Conservation (phyloP, 2,329 filamentous ascomycete genomes). For the Alternaria sp. region DNA sequence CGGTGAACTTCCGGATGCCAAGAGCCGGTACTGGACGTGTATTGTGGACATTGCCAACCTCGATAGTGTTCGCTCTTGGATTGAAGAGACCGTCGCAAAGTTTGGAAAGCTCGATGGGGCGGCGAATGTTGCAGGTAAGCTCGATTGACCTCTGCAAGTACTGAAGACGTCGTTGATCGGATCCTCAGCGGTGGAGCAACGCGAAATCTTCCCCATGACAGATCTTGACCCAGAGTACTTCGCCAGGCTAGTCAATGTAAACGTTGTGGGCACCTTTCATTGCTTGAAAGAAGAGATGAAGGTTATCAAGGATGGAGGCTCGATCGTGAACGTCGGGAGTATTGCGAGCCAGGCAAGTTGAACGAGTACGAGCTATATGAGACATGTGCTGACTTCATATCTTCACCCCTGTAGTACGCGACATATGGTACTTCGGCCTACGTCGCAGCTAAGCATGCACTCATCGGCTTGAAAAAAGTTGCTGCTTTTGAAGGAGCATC, state of each 20-base stretch:
- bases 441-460: constrained; percentile 48
- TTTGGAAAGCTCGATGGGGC: constrained; percentile 52
- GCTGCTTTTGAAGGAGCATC: constrained; percentile 46
- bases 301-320: constrained; percentile 25
- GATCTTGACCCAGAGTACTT: constrained; percentile 28
- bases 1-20: constrained; percentile 6
- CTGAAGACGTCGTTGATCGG: background rate
- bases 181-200: constrained; percentile 8
- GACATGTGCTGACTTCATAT: background rate
- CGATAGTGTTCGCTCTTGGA: constrained; percentile 26
- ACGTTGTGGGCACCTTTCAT: constrained; percentile 51
- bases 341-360: constrained; percentile 8
- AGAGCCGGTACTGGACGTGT: constrained; percentile 6
- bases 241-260: constrained; percentile 41
- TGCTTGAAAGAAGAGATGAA: constrained; percentile 37
- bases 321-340: constrained; percentile 22
- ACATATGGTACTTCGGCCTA: constrained; percentile 54
- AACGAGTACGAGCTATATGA: background rate
- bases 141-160: background rate
- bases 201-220: constrained; percentile 11
- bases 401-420: background rate
- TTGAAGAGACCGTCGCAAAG: constrained; percentile 46
- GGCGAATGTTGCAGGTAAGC: constrained; percentile 52
- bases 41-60: constrained; percentile 5
- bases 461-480: constrained; percentile 49